Percentiles rank a stretch among this genome's conserved stretches.
These are phyloP conservation scores for Pseudodiploospora longispora DNA, from an alignment of 2,329 filamentous ascomycete genomes.

Conservation along the genomic window DNA sequence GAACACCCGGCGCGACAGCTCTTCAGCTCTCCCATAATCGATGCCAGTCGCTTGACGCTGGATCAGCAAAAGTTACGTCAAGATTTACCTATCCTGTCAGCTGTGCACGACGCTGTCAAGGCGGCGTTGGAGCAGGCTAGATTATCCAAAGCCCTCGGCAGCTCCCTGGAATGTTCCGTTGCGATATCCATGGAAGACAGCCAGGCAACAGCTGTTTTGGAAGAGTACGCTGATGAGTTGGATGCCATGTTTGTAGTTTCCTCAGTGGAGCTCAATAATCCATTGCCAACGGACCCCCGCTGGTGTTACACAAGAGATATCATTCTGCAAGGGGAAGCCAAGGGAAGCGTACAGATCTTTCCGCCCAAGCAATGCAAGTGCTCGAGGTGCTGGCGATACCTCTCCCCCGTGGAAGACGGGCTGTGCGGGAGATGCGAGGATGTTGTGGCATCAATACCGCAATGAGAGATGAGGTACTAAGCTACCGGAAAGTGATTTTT, in stretches of 20 bases:
- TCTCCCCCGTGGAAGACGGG: conserved; percentile 54
- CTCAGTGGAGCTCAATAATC: conserved; percentile 42
- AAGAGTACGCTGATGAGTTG: conserved; percentile 42
- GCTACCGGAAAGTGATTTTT: too few species aligned
- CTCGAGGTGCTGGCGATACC: conserved; percentile 80
- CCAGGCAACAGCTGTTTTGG: conserved; percentile 25
- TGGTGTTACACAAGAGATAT: conserved; percentile 38
- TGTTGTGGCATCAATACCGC: conserved; percentile 35
- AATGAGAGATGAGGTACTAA: too few species aligned
- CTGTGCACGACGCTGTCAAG: conserved; percentile 62
- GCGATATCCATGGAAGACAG: conserved; percentile 39
- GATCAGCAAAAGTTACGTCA: conserved; percentile 32
- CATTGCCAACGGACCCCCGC: conserved; percentile 18
- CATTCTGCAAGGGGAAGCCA: conserved; percentile 26
- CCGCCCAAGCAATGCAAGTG: conserved; percentile 61
- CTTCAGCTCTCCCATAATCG: conserved; percentile 36
- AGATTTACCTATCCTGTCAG: conserved; percentile 41
- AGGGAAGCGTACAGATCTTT: conserved; percentile 34
- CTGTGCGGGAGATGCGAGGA: conserved; percentile 69
- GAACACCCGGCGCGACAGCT: conserved; percentile 38
- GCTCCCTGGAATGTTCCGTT: conserved; percentile 71
- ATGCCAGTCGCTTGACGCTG: conserved; percentile 28
- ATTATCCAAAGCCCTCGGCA: conserved; percentile 63
- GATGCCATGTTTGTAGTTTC: conserved; percentile 63
- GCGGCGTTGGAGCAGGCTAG: conserved; percentile 66